These are phyloP conservation scores for Penicillium ochrochloron DNA, from an alignment of 495 filamentous ascomycete genomes.

Conservation along the genomic window DNA sequence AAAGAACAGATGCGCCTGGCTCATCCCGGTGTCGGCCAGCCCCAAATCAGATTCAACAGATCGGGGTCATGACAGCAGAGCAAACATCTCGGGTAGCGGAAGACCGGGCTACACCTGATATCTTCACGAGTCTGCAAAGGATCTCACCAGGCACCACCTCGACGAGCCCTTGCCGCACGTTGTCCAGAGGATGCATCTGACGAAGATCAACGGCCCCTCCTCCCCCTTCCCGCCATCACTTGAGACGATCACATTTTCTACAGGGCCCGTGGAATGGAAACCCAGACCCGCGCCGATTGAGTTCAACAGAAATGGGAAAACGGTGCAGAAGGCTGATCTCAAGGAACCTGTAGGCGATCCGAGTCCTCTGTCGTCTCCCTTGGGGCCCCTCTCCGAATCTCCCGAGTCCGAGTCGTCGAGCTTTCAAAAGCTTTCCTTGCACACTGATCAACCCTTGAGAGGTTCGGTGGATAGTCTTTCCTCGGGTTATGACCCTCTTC, in stretches of 20 bases:
- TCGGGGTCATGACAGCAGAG: background rate
- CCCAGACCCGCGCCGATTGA: slow-evolving; percentile 18
- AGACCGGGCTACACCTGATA: background rate
- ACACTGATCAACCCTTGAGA: slow-evolving; percentile 45
- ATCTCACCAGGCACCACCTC: background rate
- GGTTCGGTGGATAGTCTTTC: slow-evolving; percentile 48
- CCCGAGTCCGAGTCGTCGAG: slow-evolving; percentile 44
- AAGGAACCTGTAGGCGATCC: slow-evolving; percentile 41
- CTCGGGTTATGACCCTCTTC: slow-evolving; percentile 48
- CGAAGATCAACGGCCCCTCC: slow-evolving; percentile 18
- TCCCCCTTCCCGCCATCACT: slow-evolving; percentile 23
- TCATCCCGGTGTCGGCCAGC: background rate
- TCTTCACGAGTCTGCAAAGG: slow-evolving; percentile 2
- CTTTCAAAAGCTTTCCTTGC: slow-evolving; percentile 63
- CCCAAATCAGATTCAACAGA: background rate
- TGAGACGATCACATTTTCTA: slow-evolving; percentile 20
- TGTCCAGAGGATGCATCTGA: slow-evolving; percentile 21
- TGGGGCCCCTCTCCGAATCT: slow-evolving; percentile 48
- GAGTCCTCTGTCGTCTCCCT: slow-evolving; percentile 53
- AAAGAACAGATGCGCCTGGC: slow-evolving; percentile 2
- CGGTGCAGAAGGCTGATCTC: slow-evolving; percentile 28
- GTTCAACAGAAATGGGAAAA: slow-evolving; percentile 5
- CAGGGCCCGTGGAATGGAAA: slow-evolving; percentile 15
- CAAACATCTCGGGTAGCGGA: background rate
- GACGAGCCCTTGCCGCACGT: slow-evolving; percentile 12